These are phyloP conservation scores for Phaeophleospora eucalypticola DNA, from an alignment of 2,329 filamentous ascomycete species.

Conservation along the genomic window DNA sequence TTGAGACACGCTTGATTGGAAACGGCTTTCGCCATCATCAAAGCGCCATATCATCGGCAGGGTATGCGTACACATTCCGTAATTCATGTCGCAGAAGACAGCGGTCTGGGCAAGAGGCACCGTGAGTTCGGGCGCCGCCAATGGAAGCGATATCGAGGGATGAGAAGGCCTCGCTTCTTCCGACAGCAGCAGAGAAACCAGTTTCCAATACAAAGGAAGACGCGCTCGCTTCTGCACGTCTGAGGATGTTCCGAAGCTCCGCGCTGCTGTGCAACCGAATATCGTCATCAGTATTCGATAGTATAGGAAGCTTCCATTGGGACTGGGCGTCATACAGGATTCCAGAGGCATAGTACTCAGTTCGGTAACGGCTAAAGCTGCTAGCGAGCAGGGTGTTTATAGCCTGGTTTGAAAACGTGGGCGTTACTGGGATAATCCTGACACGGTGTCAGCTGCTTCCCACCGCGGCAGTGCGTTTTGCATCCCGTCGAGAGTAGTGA, in stretches of 20 bases:
- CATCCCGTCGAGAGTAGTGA: too few relatives aligned
- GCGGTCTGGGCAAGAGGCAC: background rate
- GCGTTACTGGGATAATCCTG: constrained; percentile 1
- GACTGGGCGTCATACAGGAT: too few relatives aligned
- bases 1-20: background rate
- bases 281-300: background rate
- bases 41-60: background rate
- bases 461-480: too few relatives aligned
- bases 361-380: background rate
- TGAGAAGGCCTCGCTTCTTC: background rate
- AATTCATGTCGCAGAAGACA: background rate
- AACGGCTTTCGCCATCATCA: background rate
- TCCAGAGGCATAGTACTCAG: too few relatives aligned
- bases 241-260: background rate
- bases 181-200: background rate
- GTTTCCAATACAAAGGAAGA: background rate
- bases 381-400: background rate
- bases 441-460: background rate
- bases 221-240: background rate
- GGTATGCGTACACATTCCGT: background rate
- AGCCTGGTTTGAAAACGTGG: too few relatives aligned
- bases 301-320: constrained; percentile 1
- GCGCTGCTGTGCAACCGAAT: background rate
- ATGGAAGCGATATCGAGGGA: background rate
- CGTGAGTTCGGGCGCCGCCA: background rate